Base-by-base conservation (phyloP, 2,329 filamentous ascomycete species). In the Trichoderma asperellum region DNA sequence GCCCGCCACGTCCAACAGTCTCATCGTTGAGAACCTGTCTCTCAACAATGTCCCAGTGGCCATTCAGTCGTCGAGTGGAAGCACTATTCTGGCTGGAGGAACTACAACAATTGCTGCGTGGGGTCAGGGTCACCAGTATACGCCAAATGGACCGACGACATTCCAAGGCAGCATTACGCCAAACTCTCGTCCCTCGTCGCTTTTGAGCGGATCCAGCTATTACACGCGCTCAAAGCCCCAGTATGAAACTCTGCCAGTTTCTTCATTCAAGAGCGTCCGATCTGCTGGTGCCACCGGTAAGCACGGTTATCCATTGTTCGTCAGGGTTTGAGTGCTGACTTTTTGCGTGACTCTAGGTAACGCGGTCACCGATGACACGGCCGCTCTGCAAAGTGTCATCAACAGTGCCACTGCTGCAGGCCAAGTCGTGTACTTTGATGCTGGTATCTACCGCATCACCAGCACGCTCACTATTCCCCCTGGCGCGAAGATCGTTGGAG, bases 331-430 rank as follows among this genome's bases (percentile, higher is more conserved):
- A 86, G 27, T 81, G 83, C 90, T 58, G 87, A 85, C 76, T 91
- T 91, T 73, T 91, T 34, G 27, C 27, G 29, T 24, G 43, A 62
- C 18, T 62, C n/a, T 11, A 62, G 60, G 60, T 35, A 62, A 95
- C 72, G 92, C 91, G 32, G 76, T 79, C 0, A 88, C 89, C 0
- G 92, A 95, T 71, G 91, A 94, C 75, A 77, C 77, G 0, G 71
- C 59, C 12, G 75, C 73, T 1, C 69, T 81, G 10, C 77, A 77
- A 35, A 24, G 67, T 7, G 68, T 80, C 35, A 78, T 82, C 70
- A 58, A 61, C 70, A 34, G 69, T 2, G 74, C 76, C 3, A 66
- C 83, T n/a, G 78, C 79, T 56, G 81, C 82, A 21, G 29, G 68
- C 2, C 64, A 71, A 43, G 52, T 72, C 7, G 70, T 65, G 18